These are phyloP conservation scores for Thermoascus crustaceus DNA, from an alignment of 2,329 filamentous ascomycete species.

Conservation along the genomic window DNA sequence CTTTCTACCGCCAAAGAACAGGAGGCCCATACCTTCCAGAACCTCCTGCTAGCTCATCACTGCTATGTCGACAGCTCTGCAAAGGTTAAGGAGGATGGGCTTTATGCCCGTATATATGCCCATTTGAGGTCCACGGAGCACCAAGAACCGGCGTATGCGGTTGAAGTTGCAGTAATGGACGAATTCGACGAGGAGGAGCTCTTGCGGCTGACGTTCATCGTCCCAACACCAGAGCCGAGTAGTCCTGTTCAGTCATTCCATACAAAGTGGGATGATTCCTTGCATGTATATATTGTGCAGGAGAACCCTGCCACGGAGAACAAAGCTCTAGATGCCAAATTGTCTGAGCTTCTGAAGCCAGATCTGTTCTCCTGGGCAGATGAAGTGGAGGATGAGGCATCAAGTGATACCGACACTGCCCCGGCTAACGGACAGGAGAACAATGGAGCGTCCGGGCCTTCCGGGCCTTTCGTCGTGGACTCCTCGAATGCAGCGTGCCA, in stretches of 20 bases:
- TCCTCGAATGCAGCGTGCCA: not conserved
- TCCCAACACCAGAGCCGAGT: not conserved
- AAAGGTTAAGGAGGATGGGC: not conserved
- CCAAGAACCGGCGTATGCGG: not conserved
- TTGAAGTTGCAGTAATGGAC: not conserved
- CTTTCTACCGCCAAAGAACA: not conserved
- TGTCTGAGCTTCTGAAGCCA: constrained; percentile 1
- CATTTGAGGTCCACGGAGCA: not conserved
- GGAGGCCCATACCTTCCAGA: not conserved
- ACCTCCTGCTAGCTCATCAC: not conserved
- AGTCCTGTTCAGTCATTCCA: not conserved
- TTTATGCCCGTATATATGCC: not conserved
- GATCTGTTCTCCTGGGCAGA: not conserved
- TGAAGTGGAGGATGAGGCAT: not conserved
- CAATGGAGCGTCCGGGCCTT: not conserved
- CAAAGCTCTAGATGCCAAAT: not conserved
- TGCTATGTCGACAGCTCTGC: not conserved
- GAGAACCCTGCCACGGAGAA: not conserved
- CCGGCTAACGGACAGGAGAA: not conserved
- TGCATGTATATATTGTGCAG: not conserved
- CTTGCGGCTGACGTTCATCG: not conserved
- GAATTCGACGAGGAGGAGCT: not conserved
- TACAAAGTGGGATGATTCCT: not conserved
- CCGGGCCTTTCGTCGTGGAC: not conserved
- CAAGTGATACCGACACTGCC: not conserved